Evolutionary conservation across 208 protist genomes (phyloP).

Genomic region (Balamuthia mandrillaris): DNA sequence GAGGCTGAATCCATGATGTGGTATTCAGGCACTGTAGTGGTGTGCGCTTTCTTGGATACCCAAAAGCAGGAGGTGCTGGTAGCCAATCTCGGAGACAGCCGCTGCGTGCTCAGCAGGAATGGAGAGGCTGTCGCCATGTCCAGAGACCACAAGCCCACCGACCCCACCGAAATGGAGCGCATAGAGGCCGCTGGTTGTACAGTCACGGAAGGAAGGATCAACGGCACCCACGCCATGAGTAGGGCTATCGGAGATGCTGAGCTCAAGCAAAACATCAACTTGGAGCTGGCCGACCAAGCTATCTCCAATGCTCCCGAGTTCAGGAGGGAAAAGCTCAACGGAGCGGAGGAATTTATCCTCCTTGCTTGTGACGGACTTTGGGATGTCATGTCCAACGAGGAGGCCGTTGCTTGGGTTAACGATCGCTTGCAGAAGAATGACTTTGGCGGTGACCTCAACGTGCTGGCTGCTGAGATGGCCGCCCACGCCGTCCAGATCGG

Average conservation of each 20-base stretch:
- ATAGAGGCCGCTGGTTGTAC: neutral
- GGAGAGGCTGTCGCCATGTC: neutral
- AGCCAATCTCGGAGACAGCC: constrained; percentile 9
- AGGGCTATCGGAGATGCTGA: constrained; percentile 2
- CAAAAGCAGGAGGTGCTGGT: neutral
- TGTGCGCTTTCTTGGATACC: neutral
- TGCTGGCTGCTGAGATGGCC: neutral
- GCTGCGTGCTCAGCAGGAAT: neutral
- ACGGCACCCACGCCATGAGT: constrained; percentile 27
- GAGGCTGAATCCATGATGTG: constrained; percentile 17
- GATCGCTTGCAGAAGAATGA: neutral
- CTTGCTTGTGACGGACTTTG: constrained; percentile 15
- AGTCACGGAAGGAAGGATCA: constrained; percentile 19
- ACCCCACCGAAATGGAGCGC: neutral
- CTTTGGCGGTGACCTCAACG: neutral
- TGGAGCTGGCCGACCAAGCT: constrained; percentile 23
- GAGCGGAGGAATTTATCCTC: neutral
- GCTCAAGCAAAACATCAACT: constrained; percentile 33
- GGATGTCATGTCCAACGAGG: constrained; percentile 12
- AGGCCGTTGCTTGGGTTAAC: constrained; percentile 17
- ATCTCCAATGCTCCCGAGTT: constrained; percentile 30
- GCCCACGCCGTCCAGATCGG: constrained; percentile 2
- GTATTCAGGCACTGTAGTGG: neutral
- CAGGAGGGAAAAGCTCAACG: neutral
- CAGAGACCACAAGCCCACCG: neutral